Base-by-base conservation (phyloP, 1,284 basidiomycete genomes). In the Coniferiporia sulphurascens region DNA sequence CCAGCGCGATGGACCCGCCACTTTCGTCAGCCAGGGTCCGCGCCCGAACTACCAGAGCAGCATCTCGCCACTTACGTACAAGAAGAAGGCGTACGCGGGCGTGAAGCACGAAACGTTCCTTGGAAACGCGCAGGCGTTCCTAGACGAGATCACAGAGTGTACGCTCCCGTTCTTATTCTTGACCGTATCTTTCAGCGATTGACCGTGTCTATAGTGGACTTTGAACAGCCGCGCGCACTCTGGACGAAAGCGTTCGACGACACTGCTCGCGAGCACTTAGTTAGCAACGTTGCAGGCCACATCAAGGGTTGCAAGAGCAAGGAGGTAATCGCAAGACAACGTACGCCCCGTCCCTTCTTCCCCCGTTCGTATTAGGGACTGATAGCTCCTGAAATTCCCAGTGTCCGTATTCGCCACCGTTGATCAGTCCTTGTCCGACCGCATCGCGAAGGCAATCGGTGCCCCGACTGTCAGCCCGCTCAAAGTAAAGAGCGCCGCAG, bases 41-140 rank as follows among this genome's bases (percentile, higher is more conserved):
- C 83, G 92, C 46, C 90, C 93, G 62, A 93, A 91, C 78, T 97
- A 96, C 78, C 84, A 89, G 73, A 89, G 88, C 70, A 82, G 80
- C 56, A 81, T 93, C 68, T 70, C 74, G 44, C 85, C 88, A 8
- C 77, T 93, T 59, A 69, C 71, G 17, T 91, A 82, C 72, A 72
- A 74, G 66, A 57, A 68, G 43, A 72, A 72, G 67, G 65, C 74
- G 50, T 78, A 78, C 70, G 68, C 73, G 55, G 62, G 64, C 27
- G 73, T 71, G 34, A 76, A 76, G 65, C 93, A 96, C 73, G 91
- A 93, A 75, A 76, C 75, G 64, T 95, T 89, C 75, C 67, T 89
- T 61, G 89, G 87, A 34, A 77, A 83, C 61, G 89, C 91, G 13
- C 84, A 82, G 67, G 76, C 81, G 63, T 89, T 93, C 72, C 76